Conservation (phyloP, 495 filamentous ascomycete genomes). For the Penicillium subrubescens region DNA sequence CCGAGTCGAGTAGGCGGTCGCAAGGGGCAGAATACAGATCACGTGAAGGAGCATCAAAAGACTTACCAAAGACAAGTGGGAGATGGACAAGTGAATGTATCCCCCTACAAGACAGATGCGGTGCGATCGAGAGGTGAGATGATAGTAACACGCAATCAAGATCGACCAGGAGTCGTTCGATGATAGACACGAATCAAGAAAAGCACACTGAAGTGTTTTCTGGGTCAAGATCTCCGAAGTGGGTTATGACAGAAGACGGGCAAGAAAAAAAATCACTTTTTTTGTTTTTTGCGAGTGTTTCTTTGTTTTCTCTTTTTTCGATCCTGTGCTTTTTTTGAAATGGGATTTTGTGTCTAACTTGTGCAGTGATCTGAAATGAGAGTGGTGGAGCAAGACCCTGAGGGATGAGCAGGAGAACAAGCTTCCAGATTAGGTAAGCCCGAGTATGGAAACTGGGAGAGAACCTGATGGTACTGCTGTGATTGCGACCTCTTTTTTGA, state of each 20-base stretch:
- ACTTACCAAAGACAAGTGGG: constrained; percentile 72
- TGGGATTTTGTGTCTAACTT: constrained; percentile 39
- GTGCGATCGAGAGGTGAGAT: constrained; percentile 13
- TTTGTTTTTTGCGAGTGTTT: constrained; percentile 21
- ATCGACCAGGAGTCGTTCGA: constrained; percentile 3
- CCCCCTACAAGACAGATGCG: constrained; percentile 57
- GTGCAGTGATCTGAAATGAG: constrained; percentile 32
- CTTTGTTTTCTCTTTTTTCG: constrained; percentile 21
- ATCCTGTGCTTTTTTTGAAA: constrained; percentile 31
- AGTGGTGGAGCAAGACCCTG: constrained; percentile 27
- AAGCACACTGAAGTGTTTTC: constrained; percentile 53
- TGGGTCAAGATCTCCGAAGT: constrained; percentile 21
- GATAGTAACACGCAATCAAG: constrained; percentile 19
- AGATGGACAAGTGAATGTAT: constrained; percentile 99
- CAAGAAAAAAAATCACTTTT: constrained; percentile 25
- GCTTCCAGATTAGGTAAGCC: constrained; percentile 36
- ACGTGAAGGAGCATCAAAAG: constrained; percentile 1
- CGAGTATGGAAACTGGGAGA: constrained; percentile 22
- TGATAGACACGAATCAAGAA: constrained; percentile 28
- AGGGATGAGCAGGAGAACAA: constrained; percentile 19
- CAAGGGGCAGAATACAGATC: not conserved
- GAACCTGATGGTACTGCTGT: not conserved
- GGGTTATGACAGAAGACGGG: constrained; percentile 23
- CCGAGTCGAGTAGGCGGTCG: constrained; percentile 18
- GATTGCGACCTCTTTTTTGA: constrained; percentile 1